Base-by-base conservation (phyloP, 345 rosid genomes). In the Arabidopsis thaliana region DNA sequence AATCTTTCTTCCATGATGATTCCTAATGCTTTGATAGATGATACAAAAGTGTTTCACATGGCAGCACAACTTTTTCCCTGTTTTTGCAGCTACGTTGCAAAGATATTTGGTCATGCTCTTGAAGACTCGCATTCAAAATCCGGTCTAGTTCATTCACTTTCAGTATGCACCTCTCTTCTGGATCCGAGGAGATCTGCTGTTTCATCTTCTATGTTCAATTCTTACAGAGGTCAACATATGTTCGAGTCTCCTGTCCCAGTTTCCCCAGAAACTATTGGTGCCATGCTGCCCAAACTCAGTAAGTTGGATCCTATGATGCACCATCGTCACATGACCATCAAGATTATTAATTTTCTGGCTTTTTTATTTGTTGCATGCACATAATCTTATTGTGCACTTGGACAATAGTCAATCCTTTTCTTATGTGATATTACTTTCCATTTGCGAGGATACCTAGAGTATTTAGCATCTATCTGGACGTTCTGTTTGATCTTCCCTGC, bases 201-300 rank as follows among this genome's bases (percentile, higher is more conserved):
- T 57, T 69, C 93, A 56, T 88, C 91, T 28, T 84, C 95, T 68
- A 84, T 88, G 72, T 80, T 96, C 86, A 87, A 85, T 70, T 87
- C 96, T 65, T 93, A 84, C 71, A 87, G 92, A 49, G 82, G 87
- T 73, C 98, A 91, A 72, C 91, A 91, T 70, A 88, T 88, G 84
- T 89, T 83, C 11, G 97, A 88, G 80, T 74, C 89, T 80, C 88
- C 95, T 48, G 79, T 86, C 74, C 86, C 89, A 71, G 89, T 89
- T 71, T 84, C 87, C 82, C 84, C 85, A 48, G 96, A 96, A 86
- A 96, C 99, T 42, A 81, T 93, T 36, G 67, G 62, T 79, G 99
- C 99, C 56, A 93, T 96, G 99, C 85, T 96, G 71, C 99, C 99
- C 68, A 91, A 84, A 81, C 96, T 93, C 74, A 85, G 99, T 96